Conservation (phyloP, 495 filamentous ascomycete species). For the Lasiosphaeris hirsuta region DNA sequence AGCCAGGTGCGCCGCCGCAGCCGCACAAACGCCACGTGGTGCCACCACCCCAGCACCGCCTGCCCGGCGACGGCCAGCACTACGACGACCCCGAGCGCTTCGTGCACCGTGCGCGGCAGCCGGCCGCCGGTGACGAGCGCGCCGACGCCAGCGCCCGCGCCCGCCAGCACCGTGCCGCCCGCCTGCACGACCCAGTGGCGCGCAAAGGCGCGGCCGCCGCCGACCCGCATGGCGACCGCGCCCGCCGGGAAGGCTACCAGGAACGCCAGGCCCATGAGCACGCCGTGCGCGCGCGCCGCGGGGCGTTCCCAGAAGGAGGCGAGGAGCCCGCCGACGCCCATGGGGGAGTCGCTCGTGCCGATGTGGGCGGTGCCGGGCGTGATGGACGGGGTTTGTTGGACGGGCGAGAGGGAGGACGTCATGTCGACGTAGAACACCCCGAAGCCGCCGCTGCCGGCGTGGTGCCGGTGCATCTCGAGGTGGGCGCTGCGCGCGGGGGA, state of each 20-base stretch:
- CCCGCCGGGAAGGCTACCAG: conserved; percentile 23
- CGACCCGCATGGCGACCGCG: conserved; percentile 16
- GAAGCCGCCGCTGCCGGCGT: conserved; percentile 15
- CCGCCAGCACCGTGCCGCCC: conserved; percentile 11
- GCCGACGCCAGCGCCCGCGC: conserved; percentile 18
- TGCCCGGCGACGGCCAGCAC: conserved; percentile 14
- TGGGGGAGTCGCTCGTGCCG: conserved; percentile 12
- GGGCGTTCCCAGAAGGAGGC: conserved; percentile 11
- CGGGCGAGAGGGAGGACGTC: not conserved
- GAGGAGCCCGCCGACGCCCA: conserved; percentile 11
- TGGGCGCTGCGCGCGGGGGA: conserved; percentile 5
- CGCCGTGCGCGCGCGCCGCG: conserved; percentile 15
- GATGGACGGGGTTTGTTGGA: not conserved
- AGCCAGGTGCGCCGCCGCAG: conserved; percentile 27
- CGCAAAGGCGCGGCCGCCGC: conserved; percentile 17
- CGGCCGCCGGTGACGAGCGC: conserved; percentile 11
- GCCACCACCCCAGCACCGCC: conserved; percentile 30
- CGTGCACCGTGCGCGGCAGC: conserved; percentile 21
- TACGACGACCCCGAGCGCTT: conserved; percentile 21
- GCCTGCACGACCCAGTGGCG: conserved; percentile 29
- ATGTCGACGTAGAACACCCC: conserved; percentile 26
- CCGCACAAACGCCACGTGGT: conserved; percentile 27
- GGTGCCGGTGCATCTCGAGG: conserved; percentile 26
- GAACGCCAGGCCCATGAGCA: conserved; percentile 23
- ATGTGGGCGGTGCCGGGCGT: not conserved